Evolutionary conservation across 2,329 filamentous ascomycete species (phyloP).

Genomic region (Gnomoniopsis sp.): DNA sequence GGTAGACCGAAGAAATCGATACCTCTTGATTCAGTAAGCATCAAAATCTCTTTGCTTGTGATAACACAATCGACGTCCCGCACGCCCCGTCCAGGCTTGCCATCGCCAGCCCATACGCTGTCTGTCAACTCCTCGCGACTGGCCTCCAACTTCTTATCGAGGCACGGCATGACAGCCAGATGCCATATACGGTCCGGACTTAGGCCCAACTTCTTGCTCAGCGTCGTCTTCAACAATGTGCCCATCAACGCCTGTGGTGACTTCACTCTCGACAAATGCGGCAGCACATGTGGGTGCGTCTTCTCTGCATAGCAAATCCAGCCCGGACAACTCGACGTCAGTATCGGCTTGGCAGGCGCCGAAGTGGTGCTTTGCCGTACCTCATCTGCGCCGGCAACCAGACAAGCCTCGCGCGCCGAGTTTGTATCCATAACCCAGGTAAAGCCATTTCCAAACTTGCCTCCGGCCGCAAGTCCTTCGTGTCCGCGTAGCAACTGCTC

Average conservation of each 20-base stretch:
- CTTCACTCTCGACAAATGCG: constrained; percentile 86
- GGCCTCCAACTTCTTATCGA: constrained; percentile 98
- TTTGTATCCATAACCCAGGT: constrained; percentile 91
- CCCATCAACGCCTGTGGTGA: constrained; percentile 91
- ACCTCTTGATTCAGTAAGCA: constrained; percentile 76
- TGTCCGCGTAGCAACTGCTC: constrained; percentile 72
- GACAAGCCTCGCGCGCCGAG: constrained; percentile 71
- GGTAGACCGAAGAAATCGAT: constrained; percentile 74
- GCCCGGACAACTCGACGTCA: constrained; percentile 89
- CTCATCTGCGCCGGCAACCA: constrained; percentile 77
- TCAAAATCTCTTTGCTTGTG: constrained; percentile 89
- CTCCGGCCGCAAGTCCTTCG: constrained; percentile 65
- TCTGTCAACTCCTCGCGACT: constrained; percentile 90
- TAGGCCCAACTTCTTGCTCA: constrained; percentile 71
- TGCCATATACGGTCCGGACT: constrained; percentile 85
- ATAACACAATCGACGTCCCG: constrained; percentile 98
- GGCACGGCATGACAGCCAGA: constrained; percentile 94
- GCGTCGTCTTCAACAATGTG: constrained; percentile 81
- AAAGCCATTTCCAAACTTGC: constrained; percentile 72
- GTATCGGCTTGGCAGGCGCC: constrained; percentile 52
- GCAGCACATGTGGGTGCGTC: constrained; percentile 89
- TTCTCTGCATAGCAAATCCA: constrained; percentile 99
- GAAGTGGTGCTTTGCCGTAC: constrained; percentile 43
- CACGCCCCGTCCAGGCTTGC: constrained; percentile 51
- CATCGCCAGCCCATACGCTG: constrained; percentile 61